Evolutionary conservation across 2,329 filamentous ascomycete genomes (phyloP), one percentile per base, ranked within the genome.

Genomic region (Trichoderma endophyticum): DNA sequence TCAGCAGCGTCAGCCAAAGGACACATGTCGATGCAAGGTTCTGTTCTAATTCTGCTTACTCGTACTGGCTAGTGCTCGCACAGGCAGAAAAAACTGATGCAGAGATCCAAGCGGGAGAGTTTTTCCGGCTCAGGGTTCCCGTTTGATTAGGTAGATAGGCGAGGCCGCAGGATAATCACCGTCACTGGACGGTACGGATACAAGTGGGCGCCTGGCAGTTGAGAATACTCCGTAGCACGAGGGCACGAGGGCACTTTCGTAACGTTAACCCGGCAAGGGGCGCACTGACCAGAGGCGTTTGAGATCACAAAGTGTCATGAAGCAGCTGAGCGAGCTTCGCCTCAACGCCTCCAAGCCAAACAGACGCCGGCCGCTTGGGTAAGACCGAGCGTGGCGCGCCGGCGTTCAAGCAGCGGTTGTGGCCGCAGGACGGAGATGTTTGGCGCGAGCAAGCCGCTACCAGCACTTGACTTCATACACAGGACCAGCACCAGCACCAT

Each of bases 101-200:
- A 34, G 24, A 67, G 64, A 67, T 59, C 48, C 51, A 43, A 34
- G 24, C 32, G 26, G 48, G 56, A 32, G 36, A 54, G 21, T n/a
- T 34, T 32, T 26, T 36, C 36, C 28, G 57, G 57, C 14, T 60
- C 39, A 54, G 57, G 66, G 28, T 54, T 28, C n/a, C 34, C n/a
- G 39, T 54, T 62, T 62, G 39, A 70, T 62, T 54, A 36, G 9
- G 30, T 39, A 70, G 66, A 70, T 70, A 70, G 66, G 56, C 66
- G 66, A 70, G 56, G 28, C 56, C 39, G 66, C 66, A 51, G 66
- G 56, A 61, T 62, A 54, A 70, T 62, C 66, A n/a, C 56, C 39
- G 65, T 24, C 21, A 32, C 66, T 36, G 66, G 39, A 30, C 48
- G n/a, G 18, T 51, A 51, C 48, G 48, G 48, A 51, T 24, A 51